phyloP scores from a whole-genome alignment of 2,329 filamentous ascomycete species.

The Aspergillus tamarii region DNA sequence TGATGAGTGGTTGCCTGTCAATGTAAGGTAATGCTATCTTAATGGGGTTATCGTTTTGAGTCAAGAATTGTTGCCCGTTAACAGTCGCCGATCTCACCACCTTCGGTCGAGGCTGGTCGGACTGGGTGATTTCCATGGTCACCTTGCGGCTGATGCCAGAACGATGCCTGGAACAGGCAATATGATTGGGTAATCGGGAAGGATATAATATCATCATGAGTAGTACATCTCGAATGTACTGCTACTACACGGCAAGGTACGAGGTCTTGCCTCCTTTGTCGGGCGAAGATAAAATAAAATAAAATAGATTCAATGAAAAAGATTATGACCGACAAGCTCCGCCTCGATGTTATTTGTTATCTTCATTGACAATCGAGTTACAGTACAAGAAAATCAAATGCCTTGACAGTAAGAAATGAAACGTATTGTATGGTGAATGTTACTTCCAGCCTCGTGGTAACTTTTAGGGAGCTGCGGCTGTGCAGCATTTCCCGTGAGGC shows the following conservation, averaged over 20 bases:
- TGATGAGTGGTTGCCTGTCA: slow-evolving; percentile 13
- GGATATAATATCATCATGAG: neutral
- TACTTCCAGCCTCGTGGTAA: slow-evolving; percentile 3
- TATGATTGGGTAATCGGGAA: neutral
- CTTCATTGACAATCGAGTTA: neutral
- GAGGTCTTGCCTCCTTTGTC: neutral
- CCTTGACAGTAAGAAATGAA: neutral
- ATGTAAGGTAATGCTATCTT: slow-evolving; percentile 5
- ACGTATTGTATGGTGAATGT: neutral
- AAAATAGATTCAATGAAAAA: neutral
- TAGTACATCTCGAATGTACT: no score
- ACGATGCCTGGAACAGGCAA: neutral
- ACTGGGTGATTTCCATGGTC: neutral
- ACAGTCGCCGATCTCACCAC: slow-evolving; percentile 5
- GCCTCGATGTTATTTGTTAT: neutral
- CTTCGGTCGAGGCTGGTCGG: slow-evolving; percentile 1
- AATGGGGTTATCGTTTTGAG: neutral
- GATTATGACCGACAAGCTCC: neutral
- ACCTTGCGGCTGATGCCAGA: slow-evolving; percentile 1
- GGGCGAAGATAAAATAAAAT: neutral
- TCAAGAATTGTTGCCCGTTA: slow-evolving; percentile 3
- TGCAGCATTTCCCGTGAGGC: slow-evolving; percentile 16
- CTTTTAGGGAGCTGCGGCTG: slow-evolving; percentile 13
- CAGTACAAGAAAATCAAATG: neutral
- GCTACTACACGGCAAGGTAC: neutral